Evolutionary conservation across 2,329 filamentous ascomycete genomes (phyloP).

Genomic region (Fusarium sp.): DNA sequence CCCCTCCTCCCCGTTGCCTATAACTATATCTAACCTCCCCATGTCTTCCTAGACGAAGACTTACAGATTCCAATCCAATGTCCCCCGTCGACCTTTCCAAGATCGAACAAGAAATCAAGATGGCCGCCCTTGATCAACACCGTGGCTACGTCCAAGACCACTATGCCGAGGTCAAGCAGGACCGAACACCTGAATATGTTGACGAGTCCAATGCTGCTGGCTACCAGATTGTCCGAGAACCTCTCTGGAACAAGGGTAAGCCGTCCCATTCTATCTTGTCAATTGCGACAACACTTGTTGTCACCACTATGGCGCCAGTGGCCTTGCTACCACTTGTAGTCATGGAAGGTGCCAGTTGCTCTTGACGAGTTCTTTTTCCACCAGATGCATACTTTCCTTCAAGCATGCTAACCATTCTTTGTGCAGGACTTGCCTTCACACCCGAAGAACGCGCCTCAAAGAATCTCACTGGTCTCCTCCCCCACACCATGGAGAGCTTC

Average conservation of each 20-base stretch:
- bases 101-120: constrained; percentile 69
- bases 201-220: constrained; percentile 62
- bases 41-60: constrained; percentile 58
- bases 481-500: constrained; percentile 69
- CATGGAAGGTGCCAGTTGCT: not conserved
- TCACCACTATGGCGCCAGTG: constrained; percentile 16
- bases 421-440: constrained; percentile 68
- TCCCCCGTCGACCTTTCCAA: constrained; percentile 64
- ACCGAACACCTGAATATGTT: constrained; percentile 63
- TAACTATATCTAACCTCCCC: constrained; percentile 61
- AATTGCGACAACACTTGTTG: constrained; percentile 21
- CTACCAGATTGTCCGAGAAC: constrained; percentile 69
- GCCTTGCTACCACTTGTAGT: not conserved
- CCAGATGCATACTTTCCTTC: not conserved
- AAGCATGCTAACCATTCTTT: constrained; percentile 17
- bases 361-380: not conserved
- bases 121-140: constrained; percentile 67
- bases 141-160: constrained; percentile 67
- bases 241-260: constrained; percentile 73
- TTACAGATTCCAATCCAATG: constrained; percentile 64
- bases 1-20: constrained; percentile 40
- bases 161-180: constrained; percentile 65
- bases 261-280: constrained; percentile 14
- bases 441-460: constrained; percentile 70
- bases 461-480: constrained; percentile 73